These are phyloP conservation scores for Salix udensis DNA, from an alignment of 345 rosid genomes.

Conservation along the genomic window DNA sequence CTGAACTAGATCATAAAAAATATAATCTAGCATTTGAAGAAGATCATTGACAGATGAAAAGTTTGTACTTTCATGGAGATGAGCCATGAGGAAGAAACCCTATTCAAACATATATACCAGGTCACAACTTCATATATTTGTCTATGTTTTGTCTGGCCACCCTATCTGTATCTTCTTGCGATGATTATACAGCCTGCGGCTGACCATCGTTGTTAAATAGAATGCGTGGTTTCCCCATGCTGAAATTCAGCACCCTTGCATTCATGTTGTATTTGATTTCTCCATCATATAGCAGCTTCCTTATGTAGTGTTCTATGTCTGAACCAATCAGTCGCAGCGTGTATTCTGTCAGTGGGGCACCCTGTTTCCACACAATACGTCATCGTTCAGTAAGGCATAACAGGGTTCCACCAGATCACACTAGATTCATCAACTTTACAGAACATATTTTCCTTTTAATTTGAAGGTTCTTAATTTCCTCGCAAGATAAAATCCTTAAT, in stretches of 20 bases:
- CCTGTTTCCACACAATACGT: slow-evolving; percentile 39
- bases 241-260: slow-evolving; percentile 64
- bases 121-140: neutral
- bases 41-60: no score
- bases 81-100: neutral
- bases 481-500: neutral
- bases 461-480: neutral
- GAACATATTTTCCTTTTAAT: neutral
- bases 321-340: slow-evolving; percentile 86
- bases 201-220: slow-evolving; percentile 7
- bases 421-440: neutral
- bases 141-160: neutral
- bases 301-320: slow-evolving; percentile 83
- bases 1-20: no score
- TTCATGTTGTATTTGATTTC: slow-evolving; percentile 67
- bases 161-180: neutral
- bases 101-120: neutral
- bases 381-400: neutral
- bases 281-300: slow-evolving; percentile 79
- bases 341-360: slow-evolving; percentile 88
- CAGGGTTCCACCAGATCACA: neutral
- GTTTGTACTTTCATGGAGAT: no score
- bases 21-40: no score
- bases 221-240: slow-evolving; percentile 42
- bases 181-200: slow-evolving; percentile 13